These are phyloP conservation scores for Nicotiana rustica DNA, from an alignment of 305 asterid species.

Conservation along the genomic window DNA sequence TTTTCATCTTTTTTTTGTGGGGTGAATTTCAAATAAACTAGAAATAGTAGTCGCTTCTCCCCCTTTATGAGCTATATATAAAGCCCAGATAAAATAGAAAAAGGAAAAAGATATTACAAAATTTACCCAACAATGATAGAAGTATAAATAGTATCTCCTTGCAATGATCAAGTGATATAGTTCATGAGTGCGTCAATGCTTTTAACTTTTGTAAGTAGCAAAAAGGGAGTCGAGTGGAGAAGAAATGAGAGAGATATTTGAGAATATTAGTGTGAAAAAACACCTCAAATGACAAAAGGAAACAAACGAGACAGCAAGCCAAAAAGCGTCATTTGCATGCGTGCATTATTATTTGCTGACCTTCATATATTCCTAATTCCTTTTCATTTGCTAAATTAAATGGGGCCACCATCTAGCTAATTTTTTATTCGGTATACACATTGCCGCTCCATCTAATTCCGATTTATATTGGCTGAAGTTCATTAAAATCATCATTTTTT, in stretches of 20 bases:
- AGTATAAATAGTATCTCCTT: not conserved
- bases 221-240: not conserved
- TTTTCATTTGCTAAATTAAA: constrained; percentile 16
- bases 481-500: too few relatives aligned
- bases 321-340: constrained; percentile 36
- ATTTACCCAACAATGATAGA: constrained; percentile 7
- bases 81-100: not conserved
- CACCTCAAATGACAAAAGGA: constrained; percentile 19
- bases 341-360: constrained; percentile 31
- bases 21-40: not conserved
- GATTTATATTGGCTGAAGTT: too few relatives aligned
- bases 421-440: too few relatives aligned
- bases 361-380: not conserved
- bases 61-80: too few relatives aligned
- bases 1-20: not conserved
- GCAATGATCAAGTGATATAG: not conserved
- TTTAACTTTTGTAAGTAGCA: constrained; percentile 24
- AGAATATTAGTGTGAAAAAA: not conserved
- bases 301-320: constrained; percentile 19
- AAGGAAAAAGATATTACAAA: not conserved
- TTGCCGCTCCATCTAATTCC: too few relatives aligned
- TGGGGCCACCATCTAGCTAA: not conserved
- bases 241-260: constrained; percentile 29
- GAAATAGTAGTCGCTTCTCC: not conserved
- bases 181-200: constrained; percentile 12